These are phyloP conservation scores for Elaeis guineensis DNA, from an alignment of 176 grass and related monocot genomes.

Conservation along the genomic window DNA sequence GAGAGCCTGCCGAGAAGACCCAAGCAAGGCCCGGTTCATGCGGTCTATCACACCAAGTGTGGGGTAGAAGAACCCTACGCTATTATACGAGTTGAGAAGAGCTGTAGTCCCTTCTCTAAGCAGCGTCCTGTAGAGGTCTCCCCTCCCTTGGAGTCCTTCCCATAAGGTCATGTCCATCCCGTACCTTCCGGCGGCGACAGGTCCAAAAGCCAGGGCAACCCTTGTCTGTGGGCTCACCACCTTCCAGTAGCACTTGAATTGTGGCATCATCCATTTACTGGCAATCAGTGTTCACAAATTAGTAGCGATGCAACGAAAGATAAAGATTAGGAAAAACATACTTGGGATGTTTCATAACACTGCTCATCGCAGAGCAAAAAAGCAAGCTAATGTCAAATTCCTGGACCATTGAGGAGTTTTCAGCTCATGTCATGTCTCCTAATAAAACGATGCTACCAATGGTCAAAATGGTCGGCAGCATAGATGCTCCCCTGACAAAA, in stretches of 20 bases:
- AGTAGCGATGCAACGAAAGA: too few species aligned
- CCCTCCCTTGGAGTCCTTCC: conserved; percentile 44
- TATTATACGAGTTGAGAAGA: conserved; percentile 79
- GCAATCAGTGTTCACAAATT: too few species aligned
- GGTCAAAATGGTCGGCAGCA: too few species aligned
- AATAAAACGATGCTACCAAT: too few species aligned
- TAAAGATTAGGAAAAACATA: too few species aligned
- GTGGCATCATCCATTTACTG: conserved; percentile 40
- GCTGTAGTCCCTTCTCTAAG: conserved; percentile 73
- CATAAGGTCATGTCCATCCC: conserved; percentile 50
- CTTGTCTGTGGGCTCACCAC: conserved; percentile 62
- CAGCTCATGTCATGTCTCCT: too few species aligned
- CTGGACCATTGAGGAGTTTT: too few species aligned
- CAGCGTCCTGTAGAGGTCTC: conserved; percentile 59
- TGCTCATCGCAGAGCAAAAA: too few species aligned
- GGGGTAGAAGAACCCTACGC: conserved; percentile 23
- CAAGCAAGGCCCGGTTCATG: conserved; percentile 45
- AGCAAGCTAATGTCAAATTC: too few species aligned
- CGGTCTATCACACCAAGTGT: conserved; percentile 50
- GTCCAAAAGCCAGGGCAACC: conserved; percentile 71
- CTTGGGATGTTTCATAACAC: too few species aligned
- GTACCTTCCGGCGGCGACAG: conserved; percentile 45
- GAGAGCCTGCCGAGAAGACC: conserved; percentile 34
- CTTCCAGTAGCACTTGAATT: conserved; percentile 59
- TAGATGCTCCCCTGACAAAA: too few species aligned